phyloP scores from a whole-genome alignment of 176 grass and related monocot genomes.

The Lolium multiflorum region DNA sequence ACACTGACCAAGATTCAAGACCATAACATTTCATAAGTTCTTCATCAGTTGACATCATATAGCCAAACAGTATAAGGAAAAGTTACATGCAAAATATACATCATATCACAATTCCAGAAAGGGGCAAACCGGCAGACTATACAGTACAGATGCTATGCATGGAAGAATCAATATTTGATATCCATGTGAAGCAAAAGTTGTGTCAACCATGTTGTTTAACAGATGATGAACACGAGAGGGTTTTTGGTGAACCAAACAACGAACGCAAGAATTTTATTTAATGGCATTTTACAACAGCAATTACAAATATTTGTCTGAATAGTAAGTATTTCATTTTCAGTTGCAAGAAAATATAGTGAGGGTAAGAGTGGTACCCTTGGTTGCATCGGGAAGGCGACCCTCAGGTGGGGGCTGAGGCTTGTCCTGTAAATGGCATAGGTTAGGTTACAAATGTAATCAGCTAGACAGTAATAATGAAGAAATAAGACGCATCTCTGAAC shows the following conservation, averaged over 20 bases:
- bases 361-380: conserved; percentile 59
- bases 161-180: not conserved
- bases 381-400: conserved; percentile 94
- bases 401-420: conserved; percentile 87
- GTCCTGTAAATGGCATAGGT: conserved; percentile 58
- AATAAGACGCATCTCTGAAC: not conserved
- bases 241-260: not conserved
- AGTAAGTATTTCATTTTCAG: not conserved
- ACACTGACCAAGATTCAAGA: too few relatives aligned
- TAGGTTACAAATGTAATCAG: not conserved
- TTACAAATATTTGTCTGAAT: not conserved
- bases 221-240: not conserved
- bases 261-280: not conserved
- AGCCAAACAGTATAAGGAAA: not conserved
- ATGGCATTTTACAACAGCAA: not conserved
- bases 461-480: not conserved
- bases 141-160: not conserved
- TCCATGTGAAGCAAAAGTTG: not conserved
- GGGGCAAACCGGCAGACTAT: not conserved
- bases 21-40: not conserved
- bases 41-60: not conserved
- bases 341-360: not conserved
- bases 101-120: not conserved
- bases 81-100: not conserved
- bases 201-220: not conserved